phyloP scores from a whole-genome alignment of 805 yeast genomes.

The Wickerhamomyces bovis region DNA sequence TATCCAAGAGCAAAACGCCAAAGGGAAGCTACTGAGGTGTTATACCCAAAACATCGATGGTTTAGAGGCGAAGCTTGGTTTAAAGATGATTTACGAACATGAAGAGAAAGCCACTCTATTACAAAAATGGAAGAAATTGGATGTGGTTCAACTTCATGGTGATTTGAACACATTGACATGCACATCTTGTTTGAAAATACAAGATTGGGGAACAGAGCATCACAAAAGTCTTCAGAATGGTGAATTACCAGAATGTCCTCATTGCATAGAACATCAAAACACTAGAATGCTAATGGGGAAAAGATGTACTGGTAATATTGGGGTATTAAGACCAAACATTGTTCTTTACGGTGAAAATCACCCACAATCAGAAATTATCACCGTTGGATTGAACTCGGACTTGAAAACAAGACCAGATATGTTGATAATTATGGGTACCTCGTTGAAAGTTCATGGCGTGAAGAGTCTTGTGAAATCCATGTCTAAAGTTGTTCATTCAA shows the following conservation, averaged over 20 bases:
- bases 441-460: slow-evolving; percentile 87
- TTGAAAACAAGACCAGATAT: slow-evolving; percentile 64
- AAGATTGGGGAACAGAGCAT: slow-evolving; percentile 55
- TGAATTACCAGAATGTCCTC: slow-evolving; percentile 69
- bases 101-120: slow-evolving; percentile 14
- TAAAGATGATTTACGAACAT: slow-evolving; percentile 49
- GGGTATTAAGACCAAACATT: slow-evolving; percentile 80
- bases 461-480: slow-evolving; percentile 65
- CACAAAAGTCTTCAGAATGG: slow-evolving; percentile 49
- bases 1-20: slow-evolving; percentile 38
- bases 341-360: slow-evolving; percentile 93
- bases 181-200: slow-evolving; percentile 55
- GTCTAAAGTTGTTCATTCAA: slow-evolving; percentile 66
- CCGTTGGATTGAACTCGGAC: slow-evolving; percentile 64
- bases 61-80: slow-evolving; percentile 60
- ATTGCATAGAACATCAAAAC: slow-evolving; percentile 51
- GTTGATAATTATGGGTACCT: slow-evolving; percentile 87
- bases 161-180: slow-evolving; percentile 74
- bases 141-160: slow-evolving; percentile 90
- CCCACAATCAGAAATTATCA: slow-evolving; percentile 76
- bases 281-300: slow-evolving; percentile 65
- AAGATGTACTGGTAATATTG: slow-evolving; percentile 63
- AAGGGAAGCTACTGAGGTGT: slow-evolving; percentile 68
- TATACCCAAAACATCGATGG: slow-evolving; percentile 96
- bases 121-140: slow-evolving; percentile 51